These are phyloP conservation scores for Blastobotrys americana DNA, from an alignment of 805 yeast species.

Conservation along the genomic window DNA sequence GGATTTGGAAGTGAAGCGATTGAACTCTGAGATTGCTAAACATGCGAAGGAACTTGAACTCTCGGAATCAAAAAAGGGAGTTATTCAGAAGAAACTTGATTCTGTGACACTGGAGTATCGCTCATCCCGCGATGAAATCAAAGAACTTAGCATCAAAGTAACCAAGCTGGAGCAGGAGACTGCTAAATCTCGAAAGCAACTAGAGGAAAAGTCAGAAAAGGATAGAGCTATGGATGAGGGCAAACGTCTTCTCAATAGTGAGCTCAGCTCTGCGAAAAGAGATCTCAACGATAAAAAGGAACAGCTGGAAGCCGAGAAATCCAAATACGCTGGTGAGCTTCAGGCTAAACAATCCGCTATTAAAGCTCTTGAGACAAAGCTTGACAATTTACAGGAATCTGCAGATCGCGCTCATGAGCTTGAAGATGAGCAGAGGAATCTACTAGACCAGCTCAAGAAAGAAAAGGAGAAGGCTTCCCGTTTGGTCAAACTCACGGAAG, in stretches of 20 bases:
- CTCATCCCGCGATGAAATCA: slow-evolving; percentile 25
- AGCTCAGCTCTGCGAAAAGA: slow-evolving; percentile 13
- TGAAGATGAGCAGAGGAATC: slow-evolving; percentile 12
- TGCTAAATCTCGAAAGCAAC: slow-evolving; percentile 35
- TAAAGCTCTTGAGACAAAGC: slow-evolving; percentile 13
- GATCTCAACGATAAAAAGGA: slow-evolving; percentile 16
- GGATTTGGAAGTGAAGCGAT: slow-evolving; percentile 22
- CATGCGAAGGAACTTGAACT: slow-evolving; percentile 7
- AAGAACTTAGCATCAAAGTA: slow-evolving; percentile 10
- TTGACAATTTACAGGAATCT: slow-evolving; percentile 9
- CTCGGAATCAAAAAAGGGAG: slow-evolving; percentile 13
- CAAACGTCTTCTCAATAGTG: slow-evolving; percentile 16
- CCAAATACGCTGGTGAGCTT: slow-evolving; percentile 15
- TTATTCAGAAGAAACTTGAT: slow-evolving; percentile 11
- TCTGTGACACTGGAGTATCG: slow-evolving; percentile 19
- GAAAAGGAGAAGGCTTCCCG: slow-evolving; percentile 16
- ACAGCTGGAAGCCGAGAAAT: slow-evolving; percentile 9
- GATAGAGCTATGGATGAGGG: slow-evolving; percentile 17
- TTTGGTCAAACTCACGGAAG: slow-evolving; percentile 13
- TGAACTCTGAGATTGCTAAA: slow-evolving; percentile 11
- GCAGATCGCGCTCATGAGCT: slow-evolving; percentile 5
- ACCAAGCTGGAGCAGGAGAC: slow-evolving; percentile 39
- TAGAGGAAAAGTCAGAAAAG: slow-evolving; percentile 31
- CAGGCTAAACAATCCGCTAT: slow-evolving; percentile 18
- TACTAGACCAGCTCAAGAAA: slow-evolving; percentile 17